A percentile compares a stretch with the other conserved stretches of the same genome.
Evolutionary conservation across 2,329 filamentous ascomycete genomes (phyloP).

Genomic region (Leptographium wingfieldii): DNA sequence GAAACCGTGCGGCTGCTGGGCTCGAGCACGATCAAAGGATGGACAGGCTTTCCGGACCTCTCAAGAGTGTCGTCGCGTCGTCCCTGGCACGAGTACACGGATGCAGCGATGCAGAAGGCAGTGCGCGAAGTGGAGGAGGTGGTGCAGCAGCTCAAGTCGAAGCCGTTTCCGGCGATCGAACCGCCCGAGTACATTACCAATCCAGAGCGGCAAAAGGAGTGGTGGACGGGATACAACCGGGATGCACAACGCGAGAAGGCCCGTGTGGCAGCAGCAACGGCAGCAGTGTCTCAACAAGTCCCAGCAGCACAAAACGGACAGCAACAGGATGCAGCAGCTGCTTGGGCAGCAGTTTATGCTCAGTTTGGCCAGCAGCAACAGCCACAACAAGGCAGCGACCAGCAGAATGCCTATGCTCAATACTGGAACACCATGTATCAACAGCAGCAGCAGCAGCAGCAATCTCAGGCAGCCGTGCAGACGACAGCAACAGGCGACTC

Average conservation of each 20-base stretch:
- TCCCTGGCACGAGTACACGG: conserved; percentile 24
- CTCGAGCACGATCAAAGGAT: conserved; percentile 31
- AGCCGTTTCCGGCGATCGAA: conserved; percentile 35
- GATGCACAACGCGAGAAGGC: conserved; percentile 22
- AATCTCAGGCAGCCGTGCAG: not conserved
- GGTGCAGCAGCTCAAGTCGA: conserved; percentile 28
- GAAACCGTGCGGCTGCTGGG: conserved; percentile 29
- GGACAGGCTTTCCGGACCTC: conserved; percentile 27
- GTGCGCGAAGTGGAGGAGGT: conserved; percentile 30
- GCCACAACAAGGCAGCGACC: conserved; percentile 11
- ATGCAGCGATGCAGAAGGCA: conserved; percentile 29
- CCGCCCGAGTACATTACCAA: conserved; percentile 41
- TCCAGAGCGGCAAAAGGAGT: conserved; percentile 34
- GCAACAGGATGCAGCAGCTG: conserved; percentile 17
- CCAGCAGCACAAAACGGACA: conserved; percentile 1
- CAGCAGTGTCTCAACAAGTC: conserved; percentile 6
- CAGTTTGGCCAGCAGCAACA: conserved; percentile 18
- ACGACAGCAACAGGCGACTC: not conserved
- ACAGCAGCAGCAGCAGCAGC: conserved; percentile 12
- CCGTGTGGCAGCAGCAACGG: conserved; percentile 13
- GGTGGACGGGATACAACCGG: conserved; percentile 35
- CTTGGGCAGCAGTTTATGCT: conserved; percentile 29
- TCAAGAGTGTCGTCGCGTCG: conserved; percentile 20
- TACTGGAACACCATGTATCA: conserved; percentile 20
- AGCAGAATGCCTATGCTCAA: conserved; percentile 20